Evolutionary conservation across 2,329 filamentous ascomycete genomes (phyloP), one percentile per base, ranked within the genome.

Genomic region (Fusarium lyarnte): DNA sequence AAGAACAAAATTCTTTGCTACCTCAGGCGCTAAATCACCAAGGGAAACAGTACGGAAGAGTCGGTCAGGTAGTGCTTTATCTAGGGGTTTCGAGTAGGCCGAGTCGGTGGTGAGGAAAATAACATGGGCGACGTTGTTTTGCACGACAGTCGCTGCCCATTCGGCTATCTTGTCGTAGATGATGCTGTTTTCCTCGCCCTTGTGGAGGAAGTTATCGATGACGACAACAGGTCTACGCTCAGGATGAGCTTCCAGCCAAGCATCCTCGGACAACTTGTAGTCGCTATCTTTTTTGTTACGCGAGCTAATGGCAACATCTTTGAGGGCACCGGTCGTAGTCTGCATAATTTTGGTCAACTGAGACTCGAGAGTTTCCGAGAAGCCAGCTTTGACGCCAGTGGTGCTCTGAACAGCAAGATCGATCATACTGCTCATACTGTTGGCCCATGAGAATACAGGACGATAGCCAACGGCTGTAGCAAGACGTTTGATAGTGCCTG

Each of bases 391-490:
- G 64, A 97, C 93, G 17, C 95, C 95, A 25, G 95, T 97, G 17
- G 96, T 96, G 75, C 95, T 93, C 80, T 98, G 95, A 3, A 96
- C 94, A 27, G 95, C 96, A 41, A 98, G 88, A 76, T 98, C 96
- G 72, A 97, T 87, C 83, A 98, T 89, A 79, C 94, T 97, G 82
- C 93, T 97, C 73, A 98, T 90, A 78, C 91, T 97, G 81, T 98
- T 98, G 83, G 97, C 93, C 93, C 95, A 98, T 0, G 94, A 97
- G 80, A 99, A 99, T 1, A 99, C 90, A 0, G 96, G 96, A 13
- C 93, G 88, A 79, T 98, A 98, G 13, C 96, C 95, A 53, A 98
- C 95, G 72, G 95, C 90, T 3, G 86, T 84, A 2, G 95, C 96
- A 10, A 96, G 91, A 43, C 92, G 91, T 67, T 90, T 90, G 76